Percentiles rank a stretch among this genome's conserved stretches.
Conservation (phyloP, 805 yeast genomes). For the Cyberlindnera mrakii region DNA sequence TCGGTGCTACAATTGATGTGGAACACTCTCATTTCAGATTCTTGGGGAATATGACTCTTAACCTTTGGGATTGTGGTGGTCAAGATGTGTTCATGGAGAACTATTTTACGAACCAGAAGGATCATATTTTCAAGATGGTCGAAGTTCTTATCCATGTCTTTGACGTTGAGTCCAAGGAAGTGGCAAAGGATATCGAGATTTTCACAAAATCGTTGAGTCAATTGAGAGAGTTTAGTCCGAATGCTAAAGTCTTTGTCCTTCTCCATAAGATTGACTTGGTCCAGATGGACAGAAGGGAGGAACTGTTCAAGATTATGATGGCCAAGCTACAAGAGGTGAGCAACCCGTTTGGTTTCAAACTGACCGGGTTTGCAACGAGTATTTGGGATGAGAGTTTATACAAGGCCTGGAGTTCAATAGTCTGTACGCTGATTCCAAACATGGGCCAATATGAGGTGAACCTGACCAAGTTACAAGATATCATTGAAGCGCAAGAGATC, state of each 20-base stretch:
- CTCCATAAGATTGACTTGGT: constrained; percentile 96
- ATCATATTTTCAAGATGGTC: constrained; percentile 90
- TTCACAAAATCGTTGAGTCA: constrained; percentile 80
- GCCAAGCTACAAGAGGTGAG: constrained; percentile 71
- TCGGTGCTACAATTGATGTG: constrained; percentile 98
- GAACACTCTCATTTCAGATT: constrained; percentile 93
- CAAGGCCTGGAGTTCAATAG: constrained; percentile 96
- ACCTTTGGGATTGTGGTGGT: constrained; percentile 98
- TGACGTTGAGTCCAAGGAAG: constrained; percentile 90
- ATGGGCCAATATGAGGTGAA: constrained; percentile 75
- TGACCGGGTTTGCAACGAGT: constrained; percentile 83
- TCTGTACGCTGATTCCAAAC: constrained; percentile 91
- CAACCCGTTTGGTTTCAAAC: constrained; percentile 57
- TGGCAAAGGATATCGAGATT: constrained; percentile 88
- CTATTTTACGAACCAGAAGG: constrained; percentile 81
- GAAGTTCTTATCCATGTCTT: constrained; percentile 94
- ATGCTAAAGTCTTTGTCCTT: constrained; percentile 85
- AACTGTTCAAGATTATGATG: constrained; percentile 80
- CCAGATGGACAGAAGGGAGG: constrained; percentile 77
- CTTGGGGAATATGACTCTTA: constrained; percentile 90
- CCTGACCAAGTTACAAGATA: constrained; percentile 62
- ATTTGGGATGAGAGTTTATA: constrained; percentile 33
- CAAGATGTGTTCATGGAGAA: constrained; percentile 96
- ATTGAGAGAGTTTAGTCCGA: constrained; percentile 77
- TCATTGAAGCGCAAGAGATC: constrained; percentile 82